Percentiles rank a stretch among this genome's conserved stretches.
These are phyloP conservation scores for Lichtheimia ramosa DNA, from an alignment of 371 early-diverging fungal species.

Conservation along the genomic window DNA sequence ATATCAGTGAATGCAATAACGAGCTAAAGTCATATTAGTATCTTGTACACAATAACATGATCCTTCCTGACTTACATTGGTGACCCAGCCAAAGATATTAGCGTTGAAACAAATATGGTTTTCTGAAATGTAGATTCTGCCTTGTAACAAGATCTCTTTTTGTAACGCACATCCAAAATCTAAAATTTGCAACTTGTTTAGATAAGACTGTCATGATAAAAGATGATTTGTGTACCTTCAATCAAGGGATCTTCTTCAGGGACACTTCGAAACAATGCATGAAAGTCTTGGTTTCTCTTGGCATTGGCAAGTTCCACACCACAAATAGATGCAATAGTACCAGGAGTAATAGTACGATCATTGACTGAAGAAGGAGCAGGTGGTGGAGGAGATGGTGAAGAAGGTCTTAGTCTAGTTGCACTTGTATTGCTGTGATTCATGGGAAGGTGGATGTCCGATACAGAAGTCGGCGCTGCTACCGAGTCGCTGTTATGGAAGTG, in stretches of 20 bases:
- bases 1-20: slow-evolving; percentile 85
- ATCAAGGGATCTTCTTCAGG: slow-evolving; percentile 68
- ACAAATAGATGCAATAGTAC: slow-evolving; percentile 21
- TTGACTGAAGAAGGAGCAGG: slow-evolving; percentile 7
- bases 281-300: slow-evolving; percentile 63
- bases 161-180: slow-evolving; percentile 93
- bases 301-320: slow-evolving; percentile 41
- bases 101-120: slow-evolving; percentile 90
- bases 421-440: too few species aligned
- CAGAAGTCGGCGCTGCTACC: neutral
- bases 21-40: slow-evolving; percentile 40
- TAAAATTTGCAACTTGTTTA: slow-evolving; percentile 14
- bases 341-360: slow-evolving; percentile 11
- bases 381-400: neutral
- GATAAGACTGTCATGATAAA: neutral
- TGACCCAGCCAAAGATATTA: slow-evolving; percentile 97
- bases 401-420: too few species aligned
- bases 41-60: neutral
- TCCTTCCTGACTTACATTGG: slow-evolving; percentile 53
- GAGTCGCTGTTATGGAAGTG: slow-evolving; percentile 4
- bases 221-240: slow-evolving; percentile 42
- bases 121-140: slow-evolving; percentile 86
- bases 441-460: too few species aligned
- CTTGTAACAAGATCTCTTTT: slow-evolving; percentile 91
- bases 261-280: slow-evolving; percentile 62